These are phyloP conservation scores for Pleurotus eryngii DNA, from an alignment of 768 basidiomycete species.

Conservation along the genomic window DNA sequence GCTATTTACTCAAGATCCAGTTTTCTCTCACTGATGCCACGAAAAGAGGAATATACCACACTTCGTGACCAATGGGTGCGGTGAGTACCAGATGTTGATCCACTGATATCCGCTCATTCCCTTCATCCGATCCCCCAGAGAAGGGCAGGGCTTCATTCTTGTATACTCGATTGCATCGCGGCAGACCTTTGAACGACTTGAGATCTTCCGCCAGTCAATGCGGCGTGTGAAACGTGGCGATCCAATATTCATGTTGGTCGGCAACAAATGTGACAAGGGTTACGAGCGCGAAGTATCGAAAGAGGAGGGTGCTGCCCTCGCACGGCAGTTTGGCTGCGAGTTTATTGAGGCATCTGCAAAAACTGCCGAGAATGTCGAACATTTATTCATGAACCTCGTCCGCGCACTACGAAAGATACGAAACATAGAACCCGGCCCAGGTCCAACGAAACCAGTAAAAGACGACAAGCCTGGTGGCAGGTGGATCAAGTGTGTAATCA, in stretches of 20 bases:
- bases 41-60: conserved; percentile 91
- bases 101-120: conserved; percentile 8
- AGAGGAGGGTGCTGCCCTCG: conserved; percentile 83
- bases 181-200: conserved; percentile 85
- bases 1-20: conserved; percentile 20
- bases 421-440: conserved; percentile 48
- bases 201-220: conserved; percentile 89
- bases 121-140: conserved; percentile 45
- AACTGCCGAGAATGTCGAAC: conserved; percentile 89
- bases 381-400: conserved; percentile 85
- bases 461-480: conserved; percentile 37
- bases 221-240: conserved; percentile 81
- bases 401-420: conserved; percentile 74
- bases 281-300: conserved; percentile 87
- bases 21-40: conserved; percentile 9
- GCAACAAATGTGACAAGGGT: conserved; percentile 92
- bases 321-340: conserved; percentile 83
- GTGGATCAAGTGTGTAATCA: conserved; percentile 67
- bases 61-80: conserved; percentile 97
- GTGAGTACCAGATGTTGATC: conserved; percentile 43
- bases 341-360: conserved; percentile 98
- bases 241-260: conserved; percentile 90
- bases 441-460: conserved; percentile 37
- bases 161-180: conserved; percentile 97
- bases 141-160: conserved; percentile 96